Evolutionary conservation across 805 yeast genomes (phyloP).

Genomic region (Jamesozyma rosinii): DNA sequence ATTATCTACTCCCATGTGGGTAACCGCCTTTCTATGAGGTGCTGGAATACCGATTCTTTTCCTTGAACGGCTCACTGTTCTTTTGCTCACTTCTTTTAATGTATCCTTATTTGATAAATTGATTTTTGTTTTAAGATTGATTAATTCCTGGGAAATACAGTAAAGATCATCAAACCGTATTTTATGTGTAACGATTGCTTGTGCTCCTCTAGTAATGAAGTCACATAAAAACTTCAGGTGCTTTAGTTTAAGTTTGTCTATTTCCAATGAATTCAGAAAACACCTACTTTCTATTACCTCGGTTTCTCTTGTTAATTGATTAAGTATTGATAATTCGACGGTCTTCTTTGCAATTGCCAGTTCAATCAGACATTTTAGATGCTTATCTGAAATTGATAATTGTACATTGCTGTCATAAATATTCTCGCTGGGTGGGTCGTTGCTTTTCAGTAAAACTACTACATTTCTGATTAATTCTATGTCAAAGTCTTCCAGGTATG

Average conservation of each 20-base stretch:
- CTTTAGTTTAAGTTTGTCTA: neutral
- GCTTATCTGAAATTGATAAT: conserved; percentile 5
- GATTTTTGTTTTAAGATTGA: neutral
- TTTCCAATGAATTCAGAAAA: neutral
- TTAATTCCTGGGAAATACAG: neutral
- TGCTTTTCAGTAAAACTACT: neutral
- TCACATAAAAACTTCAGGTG: neutral
- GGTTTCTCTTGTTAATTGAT: neutral
- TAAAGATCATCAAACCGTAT: neutral
- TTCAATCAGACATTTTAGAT: conserved; percentile 5
- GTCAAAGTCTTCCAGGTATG: conserved; percentile 3
- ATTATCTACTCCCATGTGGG: neutral
- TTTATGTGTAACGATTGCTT: neutral
- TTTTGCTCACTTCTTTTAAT: conserved; percentile 1
- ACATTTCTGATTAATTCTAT: conserved; percentile 2
- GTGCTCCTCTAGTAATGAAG: neutral
- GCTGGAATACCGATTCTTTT: conserved; percentile 4
- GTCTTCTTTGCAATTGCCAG: neutral
- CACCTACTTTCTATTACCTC: neutral
- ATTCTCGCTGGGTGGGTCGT: neutral
- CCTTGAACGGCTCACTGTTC: conserved; percentile 4
- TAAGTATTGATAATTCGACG: neutral
- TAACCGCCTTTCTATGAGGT: neutral
- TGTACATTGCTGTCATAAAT: neutral
- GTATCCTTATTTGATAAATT: neutral